Evolutionary conservation across 2,329 filamentous ascomycete genomes (phyloP), one percentile per base, ranked within the genome.

Genomic region (Phoma herbarum): DNA sequence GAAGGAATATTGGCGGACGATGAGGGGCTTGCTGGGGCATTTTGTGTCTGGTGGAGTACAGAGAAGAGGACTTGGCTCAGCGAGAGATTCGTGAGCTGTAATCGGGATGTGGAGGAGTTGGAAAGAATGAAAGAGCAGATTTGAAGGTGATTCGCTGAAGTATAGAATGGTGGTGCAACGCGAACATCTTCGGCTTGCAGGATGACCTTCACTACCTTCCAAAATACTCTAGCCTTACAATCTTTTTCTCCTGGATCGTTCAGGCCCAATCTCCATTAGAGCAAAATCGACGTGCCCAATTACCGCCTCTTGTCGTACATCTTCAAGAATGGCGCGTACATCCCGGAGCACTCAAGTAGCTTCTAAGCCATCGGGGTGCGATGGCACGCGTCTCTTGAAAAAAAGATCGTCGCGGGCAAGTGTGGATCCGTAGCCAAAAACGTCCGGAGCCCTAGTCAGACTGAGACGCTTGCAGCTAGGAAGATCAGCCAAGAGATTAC

Each of bases 51-150:
- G 68, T 47, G 73, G 39, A 62, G 20, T 59, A 67, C 26, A 48
- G 64, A 59, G 67, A 68, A 33, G 52, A 57, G 50, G 28, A n/a
- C 22, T 8, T 73, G 69, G 44, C 45, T 74, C 10, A 71, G 59
- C 60, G 72, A 69, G 2, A 60, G 62, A 33, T 69, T 65, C 53
- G 51, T 75, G 9, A 59, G 54, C 26, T 56, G 58, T 9, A 69
- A 73, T 45, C 75, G 69, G 73, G 60, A 60, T 50, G 67, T 75
- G 2, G 65, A 70, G 16, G 71, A 74, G 33, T 31, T 77, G 52
- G 44, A 63, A 16, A 46, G 10, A 6, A 61, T 41, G 47, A 60
- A 37, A 46, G 37, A 57, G 0, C 37, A 48, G 18, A 62, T 65
- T 23, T 57, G 7, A 16, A 54, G 31, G 39, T 6, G 48, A 63